Percentiles rank a stretch among this genome's conserved stretches.
phyloP scores from a whole-genome alignment of 441 rosid genomes.

The Adansonia grandidieri region DNA sequence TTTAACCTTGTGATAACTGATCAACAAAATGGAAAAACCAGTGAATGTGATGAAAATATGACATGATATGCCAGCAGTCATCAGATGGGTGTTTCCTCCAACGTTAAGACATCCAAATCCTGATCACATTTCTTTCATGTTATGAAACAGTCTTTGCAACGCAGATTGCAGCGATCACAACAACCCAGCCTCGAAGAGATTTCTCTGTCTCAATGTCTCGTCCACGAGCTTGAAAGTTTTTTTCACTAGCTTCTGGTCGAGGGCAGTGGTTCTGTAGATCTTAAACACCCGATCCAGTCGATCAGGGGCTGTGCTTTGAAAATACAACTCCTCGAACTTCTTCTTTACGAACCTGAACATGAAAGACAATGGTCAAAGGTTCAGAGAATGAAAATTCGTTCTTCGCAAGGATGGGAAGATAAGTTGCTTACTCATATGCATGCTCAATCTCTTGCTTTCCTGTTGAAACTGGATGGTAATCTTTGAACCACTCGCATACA shows the following conservation, averaged over 20 bases:
- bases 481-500: conserved; percentile 91
- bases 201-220: conserved; percentile 92
- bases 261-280: conserved; percentile 90
- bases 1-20: conserved; percentile 12
- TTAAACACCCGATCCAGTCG: conserved; percentile 78
- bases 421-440: conserved; percentile 81
- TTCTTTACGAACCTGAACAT: conserved; percentile 80
- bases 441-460: conserved; percentile 96
- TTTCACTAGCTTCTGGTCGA: conserved; percentile 96
- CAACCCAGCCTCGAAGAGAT: conserved; percentile 93
- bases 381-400: conserved; percentile 13
- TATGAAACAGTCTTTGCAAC: conserved; percentile 36
- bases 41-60: conserved; percentile 19
- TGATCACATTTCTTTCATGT: conserved; percentile 31
- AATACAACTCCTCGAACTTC: conserved; percentile 90
- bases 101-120: conserved; percentile 25
- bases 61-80: conserved; percentile 17
- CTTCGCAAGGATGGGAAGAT: background rate
- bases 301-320: conserved; percentile 79
- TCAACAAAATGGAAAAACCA: conserved; percentile 24
- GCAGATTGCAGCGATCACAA: conserved; percentile 45
- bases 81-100: conserved; percentile 28
- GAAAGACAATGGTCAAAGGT: background rate
- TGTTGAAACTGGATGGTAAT: conserved; percentile 84
- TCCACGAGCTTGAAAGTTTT: conserved; percentile 98